A percentile compares a stretch with the other conserved stretches of the same genome.
These are phyloP conservation scores for Annulohypoxylon bovei DNA, from an alignment of 495 filamentous ascomycete genomes.

Conservation along the genomic window DNA sequence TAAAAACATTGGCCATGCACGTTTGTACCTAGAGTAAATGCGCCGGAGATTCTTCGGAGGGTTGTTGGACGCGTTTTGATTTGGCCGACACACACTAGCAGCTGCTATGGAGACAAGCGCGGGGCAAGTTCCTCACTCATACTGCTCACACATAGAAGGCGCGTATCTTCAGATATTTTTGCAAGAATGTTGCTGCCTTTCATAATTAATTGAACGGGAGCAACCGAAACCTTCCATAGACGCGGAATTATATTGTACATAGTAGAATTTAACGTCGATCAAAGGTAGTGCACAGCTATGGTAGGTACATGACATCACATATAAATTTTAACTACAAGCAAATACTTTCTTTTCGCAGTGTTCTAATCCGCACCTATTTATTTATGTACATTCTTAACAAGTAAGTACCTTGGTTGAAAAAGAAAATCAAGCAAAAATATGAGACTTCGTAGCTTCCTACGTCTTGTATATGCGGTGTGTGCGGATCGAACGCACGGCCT, in stretches of 20 bases:
- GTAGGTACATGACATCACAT: background rate
- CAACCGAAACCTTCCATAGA: background rate
- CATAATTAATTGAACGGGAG: background rate
- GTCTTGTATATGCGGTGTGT: background rate
- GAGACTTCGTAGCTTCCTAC: background rate
- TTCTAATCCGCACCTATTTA: too few relatives aligned
- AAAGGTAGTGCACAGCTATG: background rate
- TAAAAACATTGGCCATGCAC: background rate
- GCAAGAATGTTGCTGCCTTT: background rate
- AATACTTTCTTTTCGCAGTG: too few relatives aligned
- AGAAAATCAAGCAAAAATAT: background rate
- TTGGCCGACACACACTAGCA: conserved; percentile 22
- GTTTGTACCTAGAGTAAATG: conserved; percentile 2
- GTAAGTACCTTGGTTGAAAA: background rate
- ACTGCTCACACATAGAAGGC: too few relatives aligned
- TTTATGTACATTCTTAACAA: too few relatives aligned
- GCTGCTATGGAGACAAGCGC: background rate
- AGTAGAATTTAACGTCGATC: too few relatives aligned
- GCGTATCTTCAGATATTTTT: background rate
- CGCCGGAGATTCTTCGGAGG: conserved; percentile 15
- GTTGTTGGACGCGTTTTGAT: conserved; percentile 28
- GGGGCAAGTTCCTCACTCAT: background rate
- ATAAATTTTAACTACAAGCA: too few relatives aligned
- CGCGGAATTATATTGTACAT: background rate
- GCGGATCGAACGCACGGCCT: conserved; percentile 9